Base-by-base conservation (phyloP, 2,329 filamentous ascomycete genomes). In the Pseudogymnoascus pannorum region DNA sequence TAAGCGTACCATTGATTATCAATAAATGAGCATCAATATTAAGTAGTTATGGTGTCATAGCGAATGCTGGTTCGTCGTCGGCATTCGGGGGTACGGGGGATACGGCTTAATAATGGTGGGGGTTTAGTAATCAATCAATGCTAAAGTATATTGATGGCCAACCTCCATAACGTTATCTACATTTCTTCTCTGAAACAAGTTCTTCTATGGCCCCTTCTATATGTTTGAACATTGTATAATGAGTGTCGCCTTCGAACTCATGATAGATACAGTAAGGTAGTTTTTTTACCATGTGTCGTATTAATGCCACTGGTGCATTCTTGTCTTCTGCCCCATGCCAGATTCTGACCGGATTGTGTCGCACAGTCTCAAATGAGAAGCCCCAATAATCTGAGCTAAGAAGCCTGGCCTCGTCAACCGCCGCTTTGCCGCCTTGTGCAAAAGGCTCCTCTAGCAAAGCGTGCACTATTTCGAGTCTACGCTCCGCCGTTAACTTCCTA, bases 301-400 rank as follows among this genome's bases (percentile, higher is more conserved):
- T 51, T 29, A 51, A 51, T 2, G n/a, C 24, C n/a, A 51, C 44
- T 51, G 64, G 64, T 44, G 61, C 62, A 36, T 64, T 66, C 5
- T 61, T 58, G 63, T 67, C 65, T 22, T 61, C 16, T 29, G 40
- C 51, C 7, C 65, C 65, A 59, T 67, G 65, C 65, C 65, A 67
- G 26, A 67, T 20, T 54, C 22, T 58, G 5, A 65, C 60, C 22
- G 42, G 44, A 7, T 58, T 40, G 20, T 63, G 58, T 57, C 62
- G 58, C n/a, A 67, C 22, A 24, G 59, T 62, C 11, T 60, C 58
- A 26, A 67, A 42, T 24, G 54, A 58, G 58, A 67, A 66, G 3
- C 63, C 64, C 64, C 64, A 66, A 4, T 63, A 42, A 51, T 51
- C 14, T 16, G 44, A 51, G 22, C 44, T 51, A 26, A 51, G 22